Conservation (phyloP, 352 stramenopile genomes). For the Pythium rishiriense region DNA sequence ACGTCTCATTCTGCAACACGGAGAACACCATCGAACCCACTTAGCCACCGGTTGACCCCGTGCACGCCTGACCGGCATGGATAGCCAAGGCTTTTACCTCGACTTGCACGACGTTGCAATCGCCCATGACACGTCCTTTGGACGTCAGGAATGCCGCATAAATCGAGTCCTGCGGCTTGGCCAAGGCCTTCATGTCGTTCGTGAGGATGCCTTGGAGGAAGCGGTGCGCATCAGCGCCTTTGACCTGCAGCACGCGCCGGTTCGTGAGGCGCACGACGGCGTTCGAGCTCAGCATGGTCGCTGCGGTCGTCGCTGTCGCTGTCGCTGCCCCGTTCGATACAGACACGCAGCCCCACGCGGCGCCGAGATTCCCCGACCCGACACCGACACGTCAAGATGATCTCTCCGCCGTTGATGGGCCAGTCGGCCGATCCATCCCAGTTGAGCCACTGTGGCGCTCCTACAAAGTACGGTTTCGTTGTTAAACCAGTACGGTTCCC, state of each 20-base stretch:
- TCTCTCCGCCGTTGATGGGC: conserved; percentile 6
- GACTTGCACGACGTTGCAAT: conserved; percentile 75
- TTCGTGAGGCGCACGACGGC: conserved; percentile 52
- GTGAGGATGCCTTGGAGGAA: conserved; percentile 86
- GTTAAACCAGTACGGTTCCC: conserved; percentile 9
- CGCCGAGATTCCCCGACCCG: background rate
- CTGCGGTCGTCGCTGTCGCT: background rate
- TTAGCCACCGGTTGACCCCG: background rate
- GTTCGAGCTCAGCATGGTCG: conserved; percentile 35
- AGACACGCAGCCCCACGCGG: background rate
- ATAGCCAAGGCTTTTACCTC: conserved; percentile 23
- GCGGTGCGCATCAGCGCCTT: conserved; percentile 62
- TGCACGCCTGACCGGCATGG: background rate
- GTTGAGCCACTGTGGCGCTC: background rate
- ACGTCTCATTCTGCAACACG: conserved; percentile 48
- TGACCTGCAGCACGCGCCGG: conserved; percentile 65
- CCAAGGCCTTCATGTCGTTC: conserved; percentile 78
- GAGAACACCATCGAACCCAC: conserved; percentile 6
- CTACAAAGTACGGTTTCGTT: conserved; percentile 8
- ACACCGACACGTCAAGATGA: background rate
- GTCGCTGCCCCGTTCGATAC: background rate
- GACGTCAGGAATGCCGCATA: conserved; percentile 82
- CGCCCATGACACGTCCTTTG: conserved; percentile 75
- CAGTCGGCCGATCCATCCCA: background rate
- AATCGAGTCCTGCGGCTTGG: conserved; percentile 51